A percentile compares a stretch with the other conserved stretches of the same genome.
Evolutionary conservation across 2,329 filamentous ascomycete genomes (phyloP).

Genomic region (Colletotrichum siamense): DNA sequence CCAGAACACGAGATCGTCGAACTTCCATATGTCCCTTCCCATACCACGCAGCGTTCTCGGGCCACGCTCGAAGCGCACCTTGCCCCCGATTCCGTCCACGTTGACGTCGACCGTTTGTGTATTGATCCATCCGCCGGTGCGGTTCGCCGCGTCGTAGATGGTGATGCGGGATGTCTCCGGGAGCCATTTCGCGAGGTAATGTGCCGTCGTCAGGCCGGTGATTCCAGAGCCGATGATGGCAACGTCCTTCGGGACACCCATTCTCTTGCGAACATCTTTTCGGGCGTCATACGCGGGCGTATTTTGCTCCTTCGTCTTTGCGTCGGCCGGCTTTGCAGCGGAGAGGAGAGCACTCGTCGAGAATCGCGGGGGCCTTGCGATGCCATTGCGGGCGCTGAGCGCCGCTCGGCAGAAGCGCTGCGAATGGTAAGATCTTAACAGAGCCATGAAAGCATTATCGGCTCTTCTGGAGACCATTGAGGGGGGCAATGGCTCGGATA

Average conservation of each 20-base stretch:
- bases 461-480: not conserved
- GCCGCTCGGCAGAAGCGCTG: slow-evolving; percentile 9
- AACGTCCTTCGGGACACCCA: slow-evolving; percentile 41
- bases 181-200: slow-evolving; percentile 75
- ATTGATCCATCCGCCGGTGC: slow-evolving; percentile 84
- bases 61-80: slow-evolving; percentile 81
- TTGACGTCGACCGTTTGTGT: slow-evolving; percentile 66
- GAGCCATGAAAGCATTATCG: slow-evolving; percentile 15
- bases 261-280: not conserved
- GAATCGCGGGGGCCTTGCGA: not conserved
- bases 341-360: not conserved
- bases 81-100: slow-evolving; percentile 57
- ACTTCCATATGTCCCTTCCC: slow-evolving; percentile 42
- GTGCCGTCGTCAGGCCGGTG: slow-evolving; percentile 80
- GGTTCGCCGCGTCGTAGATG: slow-evolving; percentile 75
- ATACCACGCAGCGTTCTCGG: slow-evolving; percentile 75
- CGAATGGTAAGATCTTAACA: slow-evolving; percentile 16
- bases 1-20: slow-evolving; percentile 70
- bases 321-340: not conserved
- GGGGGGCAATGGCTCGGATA: not conserved
- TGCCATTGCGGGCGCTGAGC: not conserved
- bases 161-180: slow-evolving; percentile 72
- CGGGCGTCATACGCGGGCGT: not conserved
- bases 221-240: slow-evolving; percentile 83
- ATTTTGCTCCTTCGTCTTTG: not conserved